These are phyloP conservation scores for Eucalyptus erythrocorys DNA, from an alignment of 345 rosid genomes.

Conservation along the genomic window DNA sequence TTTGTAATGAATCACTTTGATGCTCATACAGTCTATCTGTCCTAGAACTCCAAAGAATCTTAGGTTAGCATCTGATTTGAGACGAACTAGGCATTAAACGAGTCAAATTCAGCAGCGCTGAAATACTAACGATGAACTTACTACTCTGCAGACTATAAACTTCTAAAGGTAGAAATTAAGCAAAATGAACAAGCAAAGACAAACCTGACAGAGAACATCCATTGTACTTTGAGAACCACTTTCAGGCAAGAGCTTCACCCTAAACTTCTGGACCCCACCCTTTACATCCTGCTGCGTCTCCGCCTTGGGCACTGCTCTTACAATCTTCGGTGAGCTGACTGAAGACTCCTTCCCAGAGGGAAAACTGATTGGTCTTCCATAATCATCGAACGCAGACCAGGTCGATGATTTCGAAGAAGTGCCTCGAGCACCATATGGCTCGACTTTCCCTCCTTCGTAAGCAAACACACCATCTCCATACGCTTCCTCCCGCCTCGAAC, in stretches of 20 bases:
- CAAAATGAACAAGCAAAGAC: neutral
- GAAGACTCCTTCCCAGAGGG: slow-evolving; percentile 50
- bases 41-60: neutral
- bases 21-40: neutral
- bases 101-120: neutral
- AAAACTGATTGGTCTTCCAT: slow-evolving; percentile 65
- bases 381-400: slow-evolving; percentile 72
- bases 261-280: slow-evolving; percentile 89
- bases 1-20: neutral
- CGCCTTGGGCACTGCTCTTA: slow-evolving; percentile 83
- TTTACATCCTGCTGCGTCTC: slow-evolving; percentile 71
- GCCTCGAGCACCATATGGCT: slow-evolving; percentile 95
- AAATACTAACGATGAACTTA: neutral
- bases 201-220: slow-evolving; percentile 96
- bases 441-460: slow-evolving; percentile 72
- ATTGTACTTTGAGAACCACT: slow-evolving; percentile 71
- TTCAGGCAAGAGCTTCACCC: slow-evolving; percentile 88
- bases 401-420: slow-evolving; percentile 74
- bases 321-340: slow-evolving; percentile 49
- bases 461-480: slow-evolving; percentile 85
- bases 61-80: neutral
- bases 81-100: neutral
- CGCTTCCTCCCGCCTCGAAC: slow-evolving; percentile 30
- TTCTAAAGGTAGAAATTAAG: neutral
- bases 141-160: neutral